A percentile compares a stretch with the other conserved stretches of the same genome.
phyloP scores from a whole-genome alignment of 805 yeast species.

The Nakazawaea sp. region DNA sequence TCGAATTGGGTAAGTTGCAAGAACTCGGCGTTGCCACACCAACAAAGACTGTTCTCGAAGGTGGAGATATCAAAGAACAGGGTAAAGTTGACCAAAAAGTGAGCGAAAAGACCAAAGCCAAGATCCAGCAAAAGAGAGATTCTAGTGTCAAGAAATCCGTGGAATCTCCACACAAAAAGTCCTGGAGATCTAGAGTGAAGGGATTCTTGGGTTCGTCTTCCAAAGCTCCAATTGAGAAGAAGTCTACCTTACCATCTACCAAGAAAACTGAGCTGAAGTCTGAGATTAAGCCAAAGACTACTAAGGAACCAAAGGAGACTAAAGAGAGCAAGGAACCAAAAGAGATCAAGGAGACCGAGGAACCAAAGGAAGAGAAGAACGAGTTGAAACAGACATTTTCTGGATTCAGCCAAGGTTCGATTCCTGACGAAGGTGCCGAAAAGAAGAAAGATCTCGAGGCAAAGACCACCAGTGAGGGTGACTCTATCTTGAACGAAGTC shows the following conservation, averaged over 20 bases:
- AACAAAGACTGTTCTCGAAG: conserved; percentile 15
- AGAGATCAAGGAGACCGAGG: conserved; percentile 13
- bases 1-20: conserved; percentile 20
- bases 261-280: background rate
- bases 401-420: conserved; percentile 41
- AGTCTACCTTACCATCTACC: background rate
- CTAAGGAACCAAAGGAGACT: background rate
- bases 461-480: background rate
- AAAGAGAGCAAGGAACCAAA: conserved; percentile 12
- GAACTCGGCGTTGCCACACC: conserved; percentile 27
- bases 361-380: conserved; percentile 9
- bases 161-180: conserved; percentile 1
- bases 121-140: background rate
- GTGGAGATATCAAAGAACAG: conserved; percentile 9
- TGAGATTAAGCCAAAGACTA: background rate
- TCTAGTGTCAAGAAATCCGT: conserved; percentile 5
- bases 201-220: background rate
- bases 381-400: conserved; percentile 29
- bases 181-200: conserved; percentile 9
- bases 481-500: conserved; percentile 2
- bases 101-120: background rate
- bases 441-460: conserved; percentile 10
- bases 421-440: conserved; percentile 16
- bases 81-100: conserved; percentile 7
- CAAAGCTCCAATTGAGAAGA: background rate